Evolutionary conservation across 345 rosid species (phyloP), one percentile per base, ranked within the genome.

Genomic region (Pugionium dolabratum): DNA sequence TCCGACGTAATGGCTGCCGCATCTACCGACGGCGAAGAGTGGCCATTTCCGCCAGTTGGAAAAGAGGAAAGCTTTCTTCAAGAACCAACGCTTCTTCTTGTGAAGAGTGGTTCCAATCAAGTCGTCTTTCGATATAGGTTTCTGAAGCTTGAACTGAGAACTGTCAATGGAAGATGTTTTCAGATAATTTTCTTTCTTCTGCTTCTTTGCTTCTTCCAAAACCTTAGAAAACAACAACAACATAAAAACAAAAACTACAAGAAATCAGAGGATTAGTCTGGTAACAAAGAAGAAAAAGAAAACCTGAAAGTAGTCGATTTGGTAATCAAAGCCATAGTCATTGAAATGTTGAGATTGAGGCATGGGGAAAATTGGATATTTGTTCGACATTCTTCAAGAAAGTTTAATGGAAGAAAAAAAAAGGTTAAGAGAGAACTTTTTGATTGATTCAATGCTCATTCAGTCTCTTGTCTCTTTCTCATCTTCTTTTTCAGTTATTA

Each of bases 281-380:
- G 30, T 18, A 7, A 55, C 2, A 30, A 8, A 11, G 67, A 62
- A 62, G 60, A 39, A 27, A 48, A 30, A 6, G 32, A 11, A 40
- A 28, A 89, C 98, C 89, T 87, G 95, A 63, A 87, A 89, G 64
- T 81, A 92, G 63, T 85, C 77, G 71, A 87, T 82, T 68, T 89
- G 95, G n/a, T 90, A 90, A 80, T 91, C 96, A 63, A 91, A 91
- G 37, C 98, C 98, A 52, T 91, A 91, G 69, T 91, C 98, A 27
- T 84, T 91, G 82, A 87, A 89, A 64, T 82, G 94, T 28, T 83
- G 94, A 58, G 88, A 78, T 25, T 85, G 81, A 0, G 82, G 84
- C 78, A 86, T 83, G 25, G 96, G 91, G 41, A 84, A 84, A 4
- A 85, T 62, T 0, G 94, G 98, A 11, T 86, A 78, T 47, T 78